A percentile compares a stretch with the other conserved stretches of the same genome.
Conservation (phyloP, 306 rosid genomes). For the Purshia tridentata region DNA sequence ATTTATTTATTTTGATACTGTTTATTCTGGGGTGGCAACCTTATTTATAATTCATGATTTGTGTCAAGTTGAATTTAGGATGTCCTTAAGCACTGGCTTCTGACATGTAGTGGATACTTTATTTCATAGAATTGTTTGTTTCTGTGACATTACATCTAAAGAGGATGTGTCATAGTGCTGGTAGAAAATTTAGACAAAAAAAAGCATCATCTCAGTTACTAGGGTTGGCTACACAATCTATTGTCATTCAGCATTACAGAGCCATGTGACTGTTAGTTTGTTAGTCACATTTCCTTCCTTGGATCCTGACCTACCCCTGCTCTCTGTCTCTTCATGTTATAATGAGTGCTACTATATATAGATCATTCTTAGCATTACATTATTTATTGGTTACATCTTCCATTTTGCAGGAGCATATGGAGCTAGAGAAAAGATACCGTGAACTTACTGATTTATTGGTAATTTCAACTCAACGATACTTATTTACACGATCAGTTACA, state of each 20-base stretch:
- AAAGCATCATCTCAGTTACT: background rate
- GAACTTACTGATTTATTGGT: conserved; percentile 97
- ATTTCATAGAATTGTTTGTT: background rate
- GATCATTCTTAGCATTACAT: background rate
- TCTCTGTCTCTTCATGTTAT: background rate
- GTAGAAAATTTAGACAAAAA: background rate
- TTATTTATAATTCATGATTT: background rate
- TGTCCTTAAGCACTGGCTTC: background rate
- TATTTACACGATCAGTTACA: background rate
- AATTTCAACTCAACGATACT: conserved; percentile 31
- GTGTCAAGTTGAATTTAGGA: background rate
- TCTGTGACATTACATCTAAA: background rate
- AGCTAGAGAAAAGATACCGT: conserved; percentile 96
- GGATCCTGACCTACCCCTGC: background rate
- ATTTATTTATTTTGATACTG: background rate
- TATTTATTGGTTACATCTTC: conserved; percentile 30
- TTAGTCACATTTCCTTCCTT: background rate
- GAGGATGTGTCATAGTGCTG: background rate
- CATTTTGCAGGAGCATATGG: conserved; percentile 84
- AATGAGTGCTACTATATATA: conserved; percentile 5
- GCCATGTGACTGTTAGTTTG: background rate
- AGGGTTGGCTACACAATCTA: background rate
- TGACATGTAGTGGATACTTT: background rate
- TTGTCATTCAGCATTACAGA: background rate
- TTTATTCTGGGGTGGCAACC: background rate